Base-by-base conservation (phyloP, 1,284 basidiomycete species). In the Rhodotorula sp. region DNA sequence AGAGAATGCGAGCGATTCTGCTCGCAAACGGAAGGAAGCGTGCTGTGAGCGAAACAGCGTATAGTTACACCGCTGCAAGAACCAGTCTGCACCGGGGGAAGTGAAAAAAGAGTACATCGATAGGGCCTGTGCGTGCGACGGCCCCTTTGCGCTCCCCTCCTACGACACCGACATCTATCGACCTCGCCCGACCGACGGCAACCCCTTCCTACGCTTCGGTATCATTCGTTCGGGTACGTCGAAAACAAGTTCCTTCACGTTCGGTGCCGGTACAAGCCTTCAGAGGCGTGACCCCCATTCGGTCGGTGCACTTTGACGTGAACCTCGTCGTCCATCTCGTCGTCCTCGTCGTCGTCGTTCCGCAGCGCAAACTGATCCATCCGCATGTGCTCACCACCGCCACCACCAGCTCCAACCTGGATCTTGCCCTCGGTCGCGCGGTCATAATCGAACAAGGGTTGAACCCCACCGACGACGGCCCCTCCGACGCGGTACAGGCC, bases 381-480 rank as follows among this genome's bases (percentile, higher is more conserved):
- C 33, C 64, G 66, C 56, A 71, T 48, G 33, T 67, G 60, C 33
- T 71, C 66, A 17, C 48, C 48, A 1, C 66, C 66, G 3, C 14
- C n/a, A 4, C n/a, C 46, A 0, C 60, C 48, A n/a, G 17, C 26
- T 26, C 53, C 53, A 17, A 54, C 60, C 48, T 61, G 46, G 17
- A 49, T 49, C 46, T 61, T 61, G 22, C 48, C 48, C 22, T 51
- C 45, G 42, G 61, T 57, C 20, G 55, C 42, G 20, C 54, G 42
- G 26, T 64, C 60, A 29, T 69, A 75, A 44, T 73, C 71, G 24
- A 70, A 70, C 49, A 75, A 26, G 20, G 70, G 67, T 45, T 66
- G 62, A 15, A 69, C 62, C 5, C 73, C 73, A 1, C 66, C 71
- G 4, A 60, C 57, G 20, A 64, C 51, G 22, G 60, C 51, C 17